These are phyloP conservation scores for Circinella umbellata DNA, from an alignment of 371 early-diverging fungal species.

Conservation along the genomic window DNA sequence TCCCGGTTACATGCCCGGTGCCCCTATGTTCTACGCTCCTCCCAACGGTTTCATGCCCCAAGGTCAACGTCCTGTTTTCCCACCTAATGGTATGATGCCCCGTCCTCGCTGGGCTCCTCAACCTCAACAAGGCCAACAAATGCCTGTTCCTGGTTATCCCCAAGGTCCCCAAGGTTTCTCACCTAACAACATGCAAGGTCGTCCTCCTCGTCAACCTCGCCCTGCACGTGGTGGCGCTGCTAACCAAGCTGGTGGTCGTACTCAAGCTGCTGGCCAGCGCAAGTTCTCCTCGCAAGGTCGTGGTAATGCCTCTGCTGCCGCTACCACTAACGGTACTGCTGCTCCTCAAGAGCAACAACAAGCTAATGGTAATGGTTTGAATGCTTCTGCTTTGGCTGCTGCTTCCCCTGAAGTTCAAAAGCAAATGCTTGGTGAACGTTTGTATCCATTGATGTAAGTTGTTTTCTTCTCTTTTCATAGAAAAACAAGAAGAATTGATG, in stretches of 20 bases:
- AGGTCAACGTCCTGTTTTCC: conserved; percentile 75
- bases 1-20: conserved; percentile 54
- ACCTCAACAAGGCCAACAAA: conserved; percentile 65
- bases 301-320: conserved; percentile 54
- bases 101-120: conserved; percentile 79
- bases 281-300: conserved; percentile 22
- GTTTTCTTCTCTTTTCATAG: background rate
- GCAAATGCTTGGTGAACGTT: conserved; percentile 94
- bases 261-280: conserved; percentile 28
- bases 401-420: conserved; percentile 90
- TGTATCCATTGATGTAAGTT: conserved; percentile 81
- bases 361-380: conserved; percentile 54
- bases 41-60: conserved; percentile 60
- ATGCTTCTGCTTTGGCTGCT: conserved; percentile 82
- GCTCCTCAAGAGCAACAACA: conserved; percentile 82
- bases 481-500: too few relatives aligned
- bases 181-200: conserved; percentile 45
- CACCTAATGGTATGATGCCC: conserved; percentile 74
- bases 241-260: conserved; percentile 43
- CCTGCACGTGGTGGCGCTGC: conserved; percentile 63
- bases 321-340: conserved; percentile 50
- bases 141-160: conserved; percentile 59
- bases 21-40: conserved; percentile 63
- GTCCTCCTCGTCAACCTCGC: conserved; percentile 56
- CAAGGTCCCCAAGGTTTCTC: conserved; percentile 51